phyloP scores from a whole-genome alignment of 2,329 filamentous ascomycete genomes.

The Tolypocladium amazonense region DNA sequence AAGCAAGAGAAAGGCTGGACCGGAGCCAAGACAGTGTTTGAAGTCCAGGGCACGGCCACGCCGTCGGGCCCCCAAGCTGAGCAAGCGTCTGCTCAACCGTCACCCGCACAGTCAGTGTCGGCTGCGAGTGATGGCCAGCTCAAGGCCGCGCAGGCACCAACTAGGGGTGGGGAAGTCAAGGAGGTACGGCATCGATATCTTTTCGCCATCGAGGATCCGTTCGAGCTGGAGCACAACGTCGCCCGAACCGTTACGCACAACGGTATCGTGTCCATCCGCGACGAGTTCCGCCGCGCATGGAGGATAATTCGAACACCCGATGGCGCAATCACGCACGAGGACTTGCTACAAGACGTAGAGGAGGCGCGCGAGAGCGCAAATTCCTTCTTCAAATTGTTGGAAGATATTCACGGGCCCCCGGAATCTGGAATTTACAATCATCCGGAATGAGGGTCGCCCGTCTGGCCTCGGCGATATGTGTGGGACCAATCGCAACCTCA shows the following conservation, averaged over 20 bases:
- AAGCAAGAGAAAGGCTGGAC: conserved; percentile 82
- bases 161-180: conserved; percentile 37
- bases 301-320: conserved; percentile 51
- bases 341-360: conserved; percentile 43
- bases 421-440: not conserved
- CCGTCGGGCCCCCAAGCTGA: conserved; percentile 1
- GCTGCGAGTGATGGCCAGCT: not conserved
- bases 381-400: conserved; percentile 16
- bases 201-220: conserved; percentile 86
- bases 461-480: not conserved
- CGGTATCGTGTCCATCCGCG: conserved; percentile 70
- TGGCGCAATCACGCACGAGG: conserved; percentile 27
- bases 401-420: conserved; percentile 22
- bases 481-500: too few species aligned
- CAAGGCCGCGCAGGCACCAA: conserved; percentile 6
- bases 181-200: conserved; percentile 73
- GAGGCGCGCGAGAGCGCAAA: conserved; percentile 11
- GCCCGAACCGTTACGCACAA: conserved; percentile 76
- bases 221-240: conserved; percentile 80
- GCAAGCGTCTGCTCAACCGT: not conserved
- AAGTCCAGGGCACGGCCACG: conserved; percentile 29
- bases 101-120: not conserved
- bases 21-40: conserved; percentile 61
- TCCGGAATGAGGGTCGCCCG: not conserved
- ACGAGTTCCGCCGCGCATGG: conserved; percentile 77